Evolutionary conservation across 164 flowering plant genomes (phyloP).

Genomic region (Warburgia ugandensis): DNA sequence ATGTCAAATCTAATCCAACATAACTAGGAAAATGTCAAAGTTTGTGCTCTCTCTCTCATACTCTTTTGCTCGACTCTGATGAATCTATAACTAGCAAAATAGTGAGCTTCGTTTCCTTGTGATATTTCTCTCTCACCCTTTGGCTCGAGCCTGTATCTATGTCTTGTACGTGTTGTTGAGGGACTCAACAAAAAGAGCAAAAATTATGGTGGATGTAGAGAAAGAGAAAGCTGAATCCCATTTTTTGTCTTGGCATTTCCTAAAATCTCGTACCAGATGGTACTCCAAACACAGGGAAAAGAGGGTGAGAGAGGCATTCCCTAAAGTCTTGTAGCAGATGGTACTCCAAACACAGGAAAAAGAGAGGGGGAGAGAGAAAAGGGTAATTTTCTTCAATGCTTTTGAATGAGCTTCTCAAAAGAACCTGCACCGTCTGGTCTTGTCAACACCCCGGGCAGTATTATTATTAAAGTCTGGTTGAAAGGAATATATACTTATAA

Average conservation of each 20-base stretch:
- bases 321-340: not conserved
- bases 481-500: conserved; percentile 19
- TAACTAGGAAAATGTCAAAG: too few relatives aligned
- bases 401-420: conserved; percentile 8
- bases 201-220: not conserved
- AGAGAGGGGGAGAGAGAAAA: not conserved
- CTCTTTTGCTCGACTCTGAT: too few relatives aligned
- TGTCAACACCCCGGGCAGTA: conserved; percentile 16
- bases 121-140: not conserved
- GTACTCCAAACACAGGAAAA: conserved; percentile 3
- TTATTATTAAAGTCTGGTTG: conserved; percentile 21
- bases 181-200: too few relatives aligned
- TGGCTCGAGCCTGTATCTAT: not conserved
- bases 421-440: conserved; percentile 18
- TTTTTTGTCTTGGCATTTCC: not conserved
- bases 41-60: too few relatives aligned
- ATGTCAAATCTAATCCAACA: too few relatives aligned
- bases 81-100: not conserved
- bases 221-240: conserved; percentile 2
- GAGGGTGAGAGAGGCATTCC: too few relatives aligned
- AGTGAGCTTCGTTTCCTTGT: not conserved
- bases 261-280: not conserved
- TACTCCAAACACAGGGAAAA: too few relatives aligned
- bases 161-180: not conserved
- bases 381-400: not conserved